phyloP scores from a whole-genome alignment of 2,329 filamentous ascomycete genomes.

The Ascochyta rabiei region DNA sequence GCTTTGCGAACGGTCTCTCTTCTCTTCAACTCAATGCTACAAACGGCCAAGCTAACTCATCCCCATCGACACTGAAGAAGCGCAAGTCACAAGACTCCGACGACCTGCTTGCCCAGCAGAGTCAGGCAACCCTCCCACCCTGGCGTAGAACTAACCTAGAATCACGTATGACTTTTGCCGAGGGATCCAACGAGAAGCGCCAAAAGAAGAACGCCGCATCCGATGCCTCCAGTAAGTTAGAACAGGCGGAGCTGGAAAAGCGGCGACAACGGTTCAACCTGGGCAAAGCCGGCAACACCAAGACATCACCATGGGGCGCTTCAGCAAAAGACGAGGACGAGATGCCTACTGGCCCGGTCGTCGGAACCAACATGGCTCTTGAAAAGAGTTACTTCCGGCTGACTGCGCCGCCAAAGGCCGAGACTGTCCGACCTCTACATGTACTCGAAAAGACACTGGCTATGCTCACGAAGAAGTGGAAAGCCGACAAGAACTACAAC shows the following conservation, averaged over 20 bases:
- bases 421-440: slow-evolving; percentile 82
- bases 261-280: slow-evolving; percentile 85
- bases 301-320: slow-evolving; percentile 57
- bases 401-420: slow-evolving; percentile 85
- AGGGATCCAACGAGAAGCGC: slow-evolving; percentile 54
- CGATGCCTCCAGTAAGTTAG: slow-evolving; percentile 81
- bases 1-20: slow-evolving; percentile 38
- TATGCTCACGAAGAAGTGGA: slow-evolving; percentile 92
- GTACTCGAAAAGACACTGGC: slow-evolving; percentile 85
- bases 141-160: slow-evolving; percentile 78
- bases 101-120: slow-evolving; percentile 54
- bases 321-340: slow-evolving; percentile 56
- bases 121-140: slow-evolving; percentile 62
- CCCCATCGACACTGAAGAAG: slow-evolving; percentile 71
- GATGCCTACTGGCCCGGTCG: slow-evolving; percentile 68
- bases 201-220: slow-evolving; percentile 54
- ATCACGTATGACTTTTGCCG: slow-evolving; percentile 73
- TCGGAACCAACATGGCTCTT: slow-evolving; percentile 81
- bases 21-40: slow-evolving; percentile 23
- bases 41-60: slow-evolving; percentile 38
- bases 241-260: slow-evolving; percentile 83
- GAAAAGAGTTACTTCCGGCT: slow-evolving; percentile 96
- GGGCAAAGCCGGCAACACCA: slow-evolving; percentile 58
- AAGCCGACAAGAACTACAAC: slow-evolving; percentile 87
- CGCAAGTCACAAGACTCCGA: slow-evolving; percentile 75